phyloP scores from a whole-genome alignment of 805 yeast genomes.

The Ogataea paradorogensis region DNA sequence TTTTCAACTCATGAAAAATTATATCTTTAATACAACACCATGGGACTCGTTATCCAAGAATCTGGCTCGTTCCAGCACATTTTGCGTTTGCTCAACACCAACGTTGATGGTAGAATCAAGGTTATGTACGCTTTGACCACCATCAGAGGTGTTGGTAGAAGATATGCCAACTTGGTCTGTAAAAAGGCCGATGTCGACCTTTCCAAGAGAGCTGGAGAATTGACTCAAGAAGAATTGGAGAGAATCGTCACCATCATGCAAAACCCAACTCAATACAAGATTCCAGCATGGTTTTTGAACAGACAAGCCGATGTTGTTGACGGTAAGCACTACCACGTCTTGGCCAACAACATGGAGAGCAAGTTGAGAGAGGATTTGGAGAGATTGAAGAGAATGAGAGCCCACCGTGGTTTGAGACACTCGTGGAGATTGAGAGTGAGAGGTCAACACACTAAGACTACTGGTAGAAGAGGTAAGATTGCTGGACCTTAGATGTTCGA shows the following conservation, averaged over 20 bases:
- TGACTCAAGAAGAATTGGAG: constrained; percentile 99
- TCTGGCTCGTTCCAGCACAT: constrained; percentile 99
- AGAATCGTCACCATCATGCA: constrained; percentile 99
- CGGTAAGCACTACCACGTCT: constrained; percentile 98
- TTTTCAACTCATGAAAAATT: constrained; percentile 7
- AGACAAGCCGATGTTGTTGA: constrained; percentile 98
- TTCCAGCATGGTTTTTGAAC: constrained; percentile 99
- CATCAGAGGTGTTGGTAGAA: constrained; percentile 99
- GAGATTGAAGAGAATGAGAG: constrained; percentile 99
- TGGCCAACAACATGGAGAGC: constrained; percentile 98
- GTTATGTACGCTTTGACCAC: constrained; percentile 99
- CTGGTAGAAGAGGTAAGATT: constrained; percentile 89
- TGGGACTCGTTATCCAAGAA: constrained; percentile 83
- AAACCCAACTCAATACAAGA: constrained; percentile 98
- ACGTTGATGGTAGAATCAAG: constrained; percentile 99
- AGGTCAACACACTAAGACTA: constrained; percentile 99
- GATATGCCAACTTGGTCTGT: constrained; percentile 99
- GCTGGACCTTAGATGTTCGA: constrained; percentile 30
- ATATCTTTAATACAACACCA: constrained; percentile 12
- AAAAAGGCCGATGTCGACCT: constrained; percentile 99
- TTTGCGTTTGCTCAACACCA: constrained; percentile 99
- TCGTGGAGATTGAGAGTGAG: constrained; percentile 99
- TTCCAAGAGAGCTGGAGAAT: constrained; percentile 99
- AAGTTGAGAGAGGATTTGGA: constrained; percentile 99
- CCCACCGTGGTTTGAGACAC: constrained; percentile 99